Percentiles rank a stretch among this genome's conserved stretches.
Evolutionary conservation across 106 monocot species (phyloP).

Genomic region (Vanilla planifolia): DNA sequence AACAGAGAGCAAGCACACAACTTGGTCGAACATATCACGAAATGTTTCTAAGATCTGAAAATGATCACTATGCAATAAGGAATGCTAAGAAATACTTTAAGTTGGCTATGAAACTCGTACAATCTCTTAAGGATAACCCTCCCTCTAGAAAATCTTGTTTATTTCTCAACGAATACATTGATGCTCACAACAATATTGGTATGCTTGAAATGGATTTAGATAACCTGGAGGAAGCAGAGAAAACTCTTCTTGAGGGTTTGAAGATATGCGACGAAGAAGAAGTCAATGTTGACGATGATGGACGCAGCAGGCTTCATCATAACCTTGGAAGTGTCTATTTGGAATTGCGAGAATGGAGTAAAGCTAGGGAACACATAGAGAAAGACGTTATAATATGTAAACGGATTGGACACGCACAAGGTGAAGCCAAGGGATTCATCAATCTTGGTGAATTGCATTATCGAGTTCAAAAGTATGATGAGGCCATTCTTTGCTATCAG

Average conservation of each 20-base stretch:
- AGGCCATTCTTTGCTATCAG: conserved; percentile 72
- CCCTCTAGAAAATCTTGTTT: conserved; percentile 22
- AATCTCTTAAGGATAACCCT: conserved; percentile 57
- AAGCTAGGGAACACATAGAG: conserved; percentile 77
- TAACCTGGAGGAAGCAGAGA: conserved; percentile 83
- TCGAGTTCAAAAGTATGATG: conserved; percentile 72
- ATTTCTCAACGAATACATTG: conserved; percentile 79
- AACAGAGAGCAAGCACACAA: conserved; percentile 93
- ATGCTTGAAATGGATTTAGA: conserved; percentile 94
- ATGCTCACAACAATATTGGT: conserved; percentile 91
- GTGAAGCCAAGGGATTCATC: conserved; percentile 88
- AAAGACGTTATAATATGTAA: conserved; percentile 82
- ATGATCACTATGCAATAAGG: conserved; percentile 64
- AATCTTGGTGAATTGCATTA: conserved; percentile 84
- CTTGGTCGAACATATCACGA: conserved; percentile 94
- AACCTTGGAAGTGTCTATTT: conserved; percentile 85
- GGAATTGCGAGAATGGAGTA: conserved; percentile 66
- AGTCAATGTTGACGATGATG: conserved; percentile 71
- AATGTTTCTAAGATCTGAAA: conserved; percentile 76
- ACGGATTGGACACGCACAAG: conserved; percentile 68
- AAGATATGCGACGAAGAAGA: conserved; percentile 94
- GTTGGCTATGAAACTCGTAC: conserved; percentile 69
- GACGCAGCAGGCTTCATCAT: conserved; percentile 75
- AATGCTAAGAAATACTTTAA: conserved; percentile 96
- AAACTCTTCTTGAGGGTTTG: conserved; percentile 66